Base-by-base conservation (phyloP, 805 yeast genomes). In the Kregervanrija fluxuum region DNA sequence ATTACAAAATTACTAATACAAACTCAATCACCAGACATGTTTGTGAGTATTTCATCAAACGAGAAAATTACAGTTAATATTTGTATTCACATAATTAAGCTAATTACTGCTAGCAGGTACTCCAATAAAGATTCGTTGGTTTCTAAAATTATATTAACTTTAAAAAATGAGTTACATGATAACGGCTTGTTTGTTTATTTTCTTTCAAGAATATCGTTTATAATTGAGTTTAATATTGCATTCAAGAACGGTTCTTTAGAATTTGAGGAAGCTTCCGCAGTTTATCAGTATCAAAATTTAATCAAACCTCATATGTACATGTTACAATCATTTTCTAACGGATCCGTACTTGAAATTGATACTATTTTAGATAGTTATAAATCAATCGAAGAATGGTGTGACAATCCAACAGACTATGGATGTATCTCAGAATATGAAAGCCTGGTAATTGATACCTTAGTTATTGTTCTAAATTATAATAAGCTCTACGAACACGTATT, bases 121-220 rank as follows among this genome's bases (percentile, higher is more conserved):
- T 40, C 45, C 0, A 43, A 55, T 2, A 64, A 54, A 43, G 59
- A 60, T 15, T 41, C 44, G 1, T 15, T 53, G 0, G 52, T 66
- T 2, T 44, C 61, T 2, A 44, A 52, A 5, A 53, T 62, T 12
- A 55, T 62, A 8, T 17, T 60, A 5, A 35, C 53, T 40, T 38
- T 45, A 11, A 61, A 56, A 37, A 46, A 50, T 30, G 50, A 45
- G 2, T 33, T 60, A 3, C 48, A 44, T 11, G 66, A 61, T 39
- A 59, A 59, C 22, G 64, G 65, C 0, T 40, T 60, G 14, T 61
- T 62, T 36, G 42, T 61, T 3, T 54, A 61, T 45, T 51, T 65
- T 51, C 54, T 65, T 43, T 49, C 62, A 38, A 45, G 57, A 38
- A 39, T 66, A 41, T 42, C 62, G 30, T 48, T 54, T 42, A 32